A percentile compares a stretch with the other conserved stretches of the same genome.
Conservation (phyloP, 805 yeast species). For the Suhomyces emberorum region DNA sequence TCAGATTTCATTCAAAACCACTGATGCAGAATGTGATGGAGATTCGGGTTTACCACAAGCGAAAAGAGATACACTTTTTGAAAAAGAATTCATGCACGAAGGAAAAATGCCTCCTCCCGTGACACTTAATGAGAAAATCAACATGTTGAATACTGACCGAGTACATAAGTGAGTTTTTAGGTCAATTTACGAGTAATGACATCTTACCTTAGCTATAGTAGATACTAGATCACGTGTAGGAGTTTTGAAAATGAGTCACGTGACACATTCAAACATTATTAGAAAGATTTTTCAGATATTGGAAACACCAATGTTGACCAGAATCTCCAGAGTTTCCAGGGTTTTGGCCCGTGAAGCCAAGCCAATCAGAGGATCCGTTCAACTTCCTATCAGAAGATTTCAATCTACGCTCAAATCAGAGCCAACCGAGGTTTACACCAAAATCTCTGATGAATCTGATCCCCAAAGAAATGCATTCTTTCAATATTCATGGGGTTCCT, state of each 20-base stretch:
- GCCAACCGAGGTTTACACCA: conserved; percentile 48
- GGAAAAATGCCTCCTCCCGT: conserved; percentile 31
- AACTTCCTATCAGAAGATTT: not conserved
- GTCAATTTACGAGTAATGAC: no score
- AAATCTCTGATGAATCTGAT: conserved; percentile 57
- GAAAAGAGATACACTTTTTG: conserved; percentile 12
- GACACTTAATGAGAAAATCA: conserved; percentile 44
- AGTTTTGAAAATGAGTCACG: no score
- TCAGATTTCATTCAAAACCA: conserved; percentile 20
- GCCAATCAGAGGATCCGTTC: not conserved
- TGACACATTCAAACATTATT: not conserved
- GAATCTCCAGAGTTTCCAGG: conserved; percentile 6
- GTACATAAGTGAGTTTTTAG: no score
- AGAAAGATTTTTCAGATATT: not conserved
- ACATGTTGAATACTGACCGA: conserved; percentile 36
- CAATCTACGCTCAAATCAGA: conserved; percentile 6
- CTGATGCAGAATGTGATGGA: conserved; percentile 29
- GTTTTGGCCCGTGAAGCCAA: not conserved
- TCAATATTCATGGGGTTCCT: conserved; percentile 92
- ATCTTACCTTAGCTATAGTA: no score
- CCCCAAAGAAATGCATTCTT: conserved; percentile 72
- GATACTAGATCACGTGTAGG: no score
- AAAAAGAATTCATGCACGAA: conserved; percentile 7
- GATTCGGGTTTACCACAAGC: conserved; percentile 16
- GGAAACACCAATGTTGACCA: conserved; percentile 4